Evolutionary conservation across 768 basidiomycete species (phyloP), one percentile per base, ranked within the genome.

Genomic region (Galerina sulciceps): DNA sequence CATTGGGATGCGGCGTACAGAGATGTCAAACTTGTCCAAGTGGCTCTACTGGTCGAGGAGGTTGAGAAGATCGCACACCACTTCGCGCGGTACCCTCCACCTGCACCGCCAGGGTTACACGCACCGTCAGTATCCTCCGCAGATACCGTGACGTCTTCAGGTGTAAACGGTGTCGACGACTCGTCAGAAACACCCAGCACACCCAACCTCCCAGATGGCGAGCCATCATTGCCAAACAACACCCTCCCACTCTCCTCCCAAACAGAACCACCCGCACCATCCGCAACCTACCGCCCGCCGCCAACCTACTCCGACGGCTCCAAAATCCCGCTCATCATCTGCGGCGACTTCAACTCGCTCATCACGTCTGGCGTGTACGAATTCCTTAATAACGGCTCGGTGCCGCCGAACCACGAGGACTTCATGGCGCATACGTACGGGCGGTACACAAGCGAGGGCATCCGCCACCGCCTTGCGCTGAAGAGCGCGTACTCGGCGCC

Each of bases 1-100:
- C 85, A 89, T 65, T 99, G 96, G 96, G 91, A 98, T 71, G 93
- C 91, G 11, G 84, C 85, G 49, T 97, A 86, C 77, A 79, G 93
- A 50, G 97, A 99, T 71, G 97, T 99, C 77, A 99, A 99, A 77
- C 86, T 99, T 63, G 94, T 99, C 6, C 97, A 99, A 70, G 85
- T 84, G n/a, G 96, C 94, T 4, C 81, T 99, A 61, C 79, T 99
- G 47, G 78, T 97, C 59, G 96, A 98, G 59, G 96, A 98, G 73
- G 76, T 97, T 17, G 91, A 94, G 78, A 96, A 95, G 82, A 87
- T 93, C 52, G 90, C 90, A 1, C 81, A 85, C 53, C 85, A 83
- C 67, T 98, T 98, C 71, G 88, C 94, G 37, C 87, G 83, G 67
- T 86, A 95, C 44, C 95, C 96, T 4, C 81, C 84, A 4, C 80